A percentile compares a stretch with the other conserved stretches of the same genome.
Conservation (phyloP, 2,329 filamentous ascomycete species). For the Penicillium sp. region DNA sequence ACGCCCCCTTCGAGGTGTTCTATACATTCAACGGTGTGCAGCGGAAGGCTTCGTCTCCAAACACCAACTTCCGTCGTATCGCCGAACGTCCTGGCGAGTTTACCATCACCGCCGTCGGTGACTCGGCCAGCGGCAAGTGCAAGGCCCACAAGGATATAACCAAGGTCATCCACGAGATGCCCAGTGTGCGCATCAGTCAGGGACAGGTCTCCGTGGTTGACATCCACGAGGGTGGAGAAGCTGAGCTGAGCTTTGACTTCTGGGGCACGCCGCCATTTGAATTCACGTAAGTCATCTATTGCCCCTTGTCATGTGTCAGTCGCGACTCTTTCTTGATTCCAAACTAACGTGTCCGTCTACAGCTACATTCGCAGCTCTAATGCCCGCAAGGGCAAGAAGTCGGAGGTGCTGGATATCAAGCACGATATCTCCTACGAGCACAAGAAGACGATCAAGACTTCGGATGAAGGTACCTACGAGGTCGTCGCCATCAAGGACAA, state of each 20-base stretch:
- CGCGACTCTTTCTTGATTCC: background rate
- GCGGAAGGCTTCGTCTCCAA: conserved; percentile 70
- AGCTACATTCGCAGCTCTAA: conserved; percentile 87
- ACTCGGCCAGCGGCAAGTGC: conserved; percentile 81
- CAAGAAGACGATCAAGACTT: conserved; percentile 77
- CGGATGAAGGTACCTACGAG: conserved; percentile 95
- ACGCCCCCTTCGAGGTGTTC: conserved; percentile 87
- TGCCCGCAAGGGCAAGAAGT: conserved; percentile 73
- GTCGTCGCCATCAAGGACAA: conserved; percentile 94
- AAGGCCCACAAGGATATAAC: conserved; percentile 74
- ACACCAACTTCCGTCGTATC: conserved; percentile 87
- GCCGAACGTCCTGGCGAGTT: conserved; percentile 90
- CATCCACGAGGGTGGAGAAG: conserved; percentile 94
- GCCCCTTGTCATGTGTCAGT: background rate
- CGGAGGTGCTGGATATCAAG: conserved; percentile 82
- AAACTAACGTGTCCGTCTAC: background rate
- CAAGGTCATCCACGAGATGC: conserved; percentile 88
- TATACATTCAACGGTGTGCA: conserved; percentile 82
- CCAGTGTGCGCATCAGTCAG: conserved; percentile 85
- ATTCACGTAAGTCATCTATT: conserved; percentile 64
- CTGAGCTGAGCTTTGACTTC: conserved; percentile 93
- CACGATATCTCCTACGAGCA: conserved; percentile 83
- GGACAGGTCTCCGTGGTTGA: conserved; percentile 80
- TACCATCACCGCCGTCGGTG: conserved; percentile 80
- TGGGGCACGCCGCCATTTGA: conserved; percentile 95